Evolutionary conservation across 129 eudicot species (phyloP).

Genomic region (Centella asiatica): DNA sequence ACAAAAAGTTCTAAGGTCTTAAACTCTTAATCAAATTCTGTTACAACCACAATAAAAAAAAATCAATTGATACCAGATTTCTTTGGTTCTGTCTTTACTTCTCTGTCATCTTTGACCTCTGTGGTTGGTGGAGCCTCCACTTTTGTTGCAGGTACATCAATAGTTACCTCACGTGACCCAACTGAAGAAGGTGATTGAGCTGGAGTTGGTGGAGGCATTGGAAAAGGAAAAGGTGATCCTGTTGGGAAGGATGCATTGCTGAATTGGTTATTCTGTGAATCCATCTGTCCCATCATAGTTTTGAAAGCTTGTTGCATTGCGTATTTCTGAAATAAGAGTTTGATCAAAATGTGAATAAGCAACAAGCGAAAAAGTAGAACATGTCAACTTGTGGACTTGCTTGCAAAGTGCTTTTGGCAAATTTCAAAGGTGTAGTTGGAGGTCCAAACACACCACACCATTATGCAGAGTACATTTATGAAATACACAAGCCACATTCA

Average conservation of each 20-base stretch:
- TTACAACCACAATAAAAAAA: neutral
- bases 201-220: slow-evolving; percentile 37
- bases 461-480: too few species aligned
- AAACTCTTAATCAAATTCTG: neutral
- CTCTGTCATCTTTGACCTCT: slow-evolving; percentile 34
- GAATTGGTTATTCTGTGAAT: slow-evolving; percentile 75
- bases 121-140: slow-evolving; percentile 47
- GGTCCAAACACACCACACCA: too few species aligned
- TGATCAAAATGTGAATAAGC: neutral
- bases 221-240: slow-evolving; percentile 70
- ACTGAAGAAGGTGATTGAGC: slow-evolving; percentile 35
- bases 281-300: slow-evolving; percentile 84
- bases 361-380: neutral
- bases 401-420: too few species aligned
- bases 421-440: too few species aligned
- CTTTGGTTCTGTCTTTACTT: slow-evolving; percentile 49
- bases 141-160: slow-evolving; percentile 57
- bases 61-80: slow-evolving; percentile 42
- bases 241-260: slow-evolving; percentile 52
- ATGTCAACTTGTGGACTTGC: too few species aligned
- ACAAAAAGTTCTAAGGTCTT: too few species aligned
- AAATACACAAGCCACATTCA: too few species aligned
- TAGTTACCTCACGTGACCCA: slow-evolving; percentile 49
- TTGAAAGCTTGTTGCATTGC: slow-evolving; percentile 98
- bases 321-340: slow-evolving; percentile 50